Conservation (phyloP, 805 yeast species). For the Metschnikowia aberdeeniae region DNA sequence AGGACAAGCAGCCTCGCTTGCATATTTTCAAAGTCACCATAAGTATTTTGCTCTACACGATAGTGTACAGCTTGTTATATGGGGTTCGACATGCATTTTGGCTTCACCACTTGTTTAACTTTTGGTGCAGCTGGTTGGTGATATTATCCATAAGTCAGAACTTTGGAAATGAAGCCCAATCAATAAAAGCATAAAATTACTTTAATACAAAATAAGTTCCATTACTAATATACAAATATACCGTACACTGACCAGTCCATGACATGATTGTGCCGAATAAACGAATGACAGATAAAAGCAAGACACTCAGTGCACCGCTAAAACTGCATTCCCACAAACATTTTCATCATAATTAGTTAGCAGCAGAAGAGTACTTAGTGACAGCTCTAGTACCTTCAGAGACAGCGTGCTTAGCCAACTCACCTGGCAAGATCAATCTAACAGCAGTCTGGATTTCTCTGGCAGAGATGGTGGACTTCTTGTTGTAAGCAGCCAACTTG, state of each 20-base stretch:
- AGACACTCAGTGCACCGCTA: constrained; percentile 17
- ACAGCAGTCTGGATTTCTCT: constrained; percentile 38
- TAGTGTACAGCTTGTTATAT: constrained; percentile 60
- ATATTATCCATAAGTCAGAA: constrained; percentile 3
- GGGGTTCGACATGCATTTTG: constrained; percentile 83
- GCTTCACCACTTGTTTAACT: constrained; percentile 73
- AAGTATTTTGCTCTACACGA: constrained; percentile 45
- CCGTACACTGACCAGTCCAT: constrained; percentile 19
- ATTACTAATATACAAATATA: constrained; percentile 23
- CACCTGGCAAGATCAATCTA: constrained; percentile 39
- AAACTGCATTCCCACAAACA: constrained; percentile 12
- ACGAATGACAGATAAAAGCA: constrained; percentile 10
- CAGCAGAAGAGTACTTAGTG: constrained; percentile 37
- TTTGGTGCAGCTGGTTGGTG: constrained; percentile 53
- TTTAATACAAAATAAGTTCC: constrained; percentile 18
- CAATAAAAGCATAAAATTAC: too few relatives aligned
- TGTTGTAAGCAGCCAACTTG: constrained; percentile 39
- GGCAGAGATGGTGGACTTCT: constrained; percentile 37
- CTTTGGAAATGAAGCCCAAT: background rate
- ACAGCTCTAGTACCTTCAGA: constrained; percentile 40
- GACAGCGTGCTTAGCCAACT: constrained; percentile 39
- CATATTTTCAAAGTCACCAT: constrained; percentile 11
- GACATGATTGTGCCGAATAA: constrained; percentile 17
- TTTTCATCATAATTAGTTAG: constrained; percentile 23
- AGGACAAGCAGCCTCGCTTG: constrained; percentile 2